Evolutionary conservation across 805 yeast genomes (phyloP), one percentile per base, ranked within the genome.

Genomic region (Starmerella vaccinii): DNA sequence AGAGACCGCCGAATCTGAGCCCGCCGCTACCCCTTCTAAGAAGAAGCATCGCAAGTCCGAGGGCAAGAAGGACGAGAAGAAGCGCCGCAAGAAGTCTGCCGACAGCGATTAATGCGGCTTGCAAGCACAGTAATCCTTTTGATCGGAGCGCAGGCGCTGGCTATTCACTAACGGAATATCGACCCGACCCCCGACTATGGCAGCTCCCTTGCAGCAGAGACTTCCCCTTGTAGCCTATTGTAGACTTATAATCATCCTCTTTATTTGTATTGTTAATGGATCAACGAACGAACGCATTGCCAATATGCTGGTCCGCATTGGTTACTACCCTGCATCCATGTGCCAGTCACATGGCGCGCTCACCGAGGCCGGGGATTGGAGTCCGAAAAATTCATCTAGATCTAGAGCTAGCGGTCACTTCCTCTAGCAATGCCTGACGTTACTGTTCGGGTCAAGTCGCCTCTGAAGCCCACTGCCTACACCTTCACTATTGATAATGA

Each of bases 1-100:
- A 22, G 43, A 46, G 18, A 15, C 23, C 5, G 38, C 38, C 5
- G 38, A n/a, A 6, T 33, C 19, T 27, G 33, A 39, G 40, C 19
- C 30, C 4, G 12, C 18, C 4, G 41, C 34, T 15, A 24, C 37
- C 23, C 43, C 52, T n/a, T 29, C 56, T 48, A 50, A 43, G 29
- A 48, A 46, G 37, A 60, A 56, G 56, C 64, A 60, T 71, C 37
- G 39, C 23, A 51, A 47, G 46, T 32, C 44, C 37, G 49, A 51
- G 19, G 34, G 33, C 26, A 46, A 71, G 64, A 68, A 63, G 70
- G 71, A 75, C 71, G 73, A 71, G 71, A 76, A 75, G 73, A 71
- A 72, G 63, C 72, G 38, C 9, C 46, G 38, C 23, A 32, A 74
- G 46, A 22, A 41, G 24, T 13, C 44, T n/a, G 42, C 40, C 5